phyloP scores from a whole-genome alignment of 2,329 filamentous ascomycete species.

The Grosmannia huntii region DNA sequence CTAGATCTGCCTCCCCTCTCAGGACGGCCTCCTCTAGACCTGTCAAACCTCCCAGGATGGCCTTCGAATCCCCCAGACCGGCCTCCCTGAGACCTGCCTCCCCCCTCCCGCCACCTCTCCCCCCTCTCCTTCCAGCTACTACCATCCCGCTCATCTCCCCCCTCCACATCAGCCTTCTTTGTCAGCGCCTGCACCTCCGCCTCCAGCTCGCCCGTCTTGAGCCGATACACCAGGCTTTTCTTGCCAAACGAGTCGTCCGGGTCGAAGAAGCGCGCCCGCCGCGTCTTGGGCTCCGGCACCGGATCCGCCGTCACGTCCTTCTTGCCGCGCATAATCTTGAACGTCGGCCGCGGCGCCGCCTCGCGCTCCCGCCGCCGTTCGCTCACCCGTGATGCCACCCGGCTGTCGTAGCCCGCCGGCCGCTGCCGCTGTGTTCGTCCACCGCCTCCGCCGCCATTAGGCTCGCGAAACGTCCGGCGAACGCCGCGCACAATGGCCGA shows the following conservation, averaged over 20 bases:
- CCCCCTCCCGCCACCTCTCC: not conserved
- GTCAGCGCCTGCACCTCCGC: constrained; percentile 17
- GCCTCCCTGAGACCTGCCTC: no score
- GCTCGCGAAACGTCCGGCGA: constrained; percentile 9
- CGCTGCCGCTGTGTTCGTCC: constrained; percentile 3
- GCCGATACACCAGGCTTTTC: constrained; percentile 40
- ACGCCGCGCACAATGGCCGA: constrained; percentile 14
- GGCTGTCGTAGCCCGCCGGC: constrained; percentile 3
- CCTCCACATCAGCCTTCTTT: not conserved
- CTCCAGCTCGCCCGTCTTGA: constrained; percentile 32
- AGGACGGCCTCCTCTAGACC: no score
- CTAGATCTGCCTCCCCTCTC: not conserved
- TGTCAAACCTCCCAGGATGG: not conserved
- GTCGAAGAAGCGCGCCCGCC: constrained; percentile 39
- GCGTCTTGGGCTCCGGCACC: constrained; percentile 28
- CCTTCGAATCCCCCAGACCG: no score
- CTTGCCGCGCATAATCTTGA: constrained; percentile 32
- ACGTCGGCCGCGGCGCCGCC: constrained; percentile 16
- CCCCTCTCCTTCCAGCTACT: not conserved
- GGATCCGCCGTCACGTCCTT: constrained; percentile 36
- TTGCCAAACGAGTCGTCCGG: constrained; percentile 37
- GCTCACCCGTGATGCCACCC: constrained; percentile 15
- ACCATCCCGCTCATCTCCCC: not conserved
- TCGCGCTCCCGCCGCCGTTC: constrained; percentile 16
- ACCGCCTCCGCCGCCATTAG: not conserved